A percentile compares a stretch with the other conserved stretches of the same genome.
phyloP scores from a whole-genome alignment of 1,284 basidiomycete genomes.

The Ceratobasidium sp. region DNA sequence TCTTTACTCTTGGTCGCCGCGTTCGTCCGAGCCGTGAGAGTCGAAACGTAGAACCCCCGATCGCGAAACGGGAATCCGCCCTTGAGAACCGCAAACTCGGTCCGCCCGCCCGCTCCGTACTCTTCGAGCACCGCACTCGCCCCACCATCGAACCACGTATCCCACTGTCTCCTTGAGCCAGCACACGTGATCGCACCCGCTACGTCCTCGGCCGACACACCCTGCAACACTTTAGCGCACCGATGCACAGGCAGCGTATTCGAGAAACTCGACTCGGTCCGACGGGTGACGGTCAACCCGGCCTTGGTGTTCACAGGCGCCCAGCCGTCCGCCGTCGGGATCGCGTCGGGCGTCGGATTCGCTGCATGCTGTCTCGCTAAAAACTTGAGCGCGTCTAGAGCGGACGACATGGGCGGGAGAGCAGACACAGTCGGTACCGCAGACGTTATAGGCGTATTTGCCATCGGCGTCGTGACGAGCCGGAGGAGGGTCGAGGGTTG shows the following conservation, averaged over 20 bases:
- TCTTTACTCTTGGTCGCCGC: constrained; percentile 14
- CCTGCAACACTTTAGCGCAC: constrained; percentile 93
- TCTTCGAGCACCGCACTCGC: constrained; percentile 78
- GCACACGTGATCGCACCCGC: constrained; percentile 78
- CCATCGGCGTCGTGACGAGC: constrained; percentile 7
- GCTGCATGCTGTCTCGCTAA: constrained; percentile 79
- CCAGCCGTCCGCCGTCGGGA: constrained; percentile 77
- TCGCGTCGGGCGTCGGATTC: constrained; percentile 54
- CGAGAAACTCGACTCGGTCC: constrained; percentile 82
- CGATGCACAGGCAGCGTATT: constrained; percentile 86
- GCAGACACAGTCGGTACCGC: constrained; percentile 65
- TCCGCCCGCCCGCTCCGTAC: constrained; percentile 82
- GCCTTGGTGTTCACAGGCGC: constrained; percentile 81
- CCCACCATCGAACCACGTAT: constrained; percentile 76
- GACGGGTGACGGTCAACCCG: constrained; percentile 82
- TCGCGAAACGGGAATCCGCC: constrained; percentile 92
- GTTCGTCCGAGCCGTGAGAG: constrained; percentile 73
- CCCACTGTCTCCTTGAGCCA: constrained; percentile 84
- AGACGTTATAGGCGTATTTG: constrained; percentile 45
- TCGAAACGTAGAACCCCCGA: constrained; percentile 86
- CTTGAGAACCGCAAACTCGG: constrained; percentile 76
- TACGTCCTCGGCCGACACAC: constrained; percentile 93
- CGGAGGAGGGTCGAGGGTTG: constrained; percentile 49
- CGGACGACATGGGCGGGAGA: constrained; percentile 76
- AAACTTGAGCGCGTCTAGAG: constrained; percentile 83